Evolutionary conservation across 1,284 basidiomycete genomes (phyloP), one percentile per base, ranked within the genome.

Genomic region (Marasmius oreades): DNA sequence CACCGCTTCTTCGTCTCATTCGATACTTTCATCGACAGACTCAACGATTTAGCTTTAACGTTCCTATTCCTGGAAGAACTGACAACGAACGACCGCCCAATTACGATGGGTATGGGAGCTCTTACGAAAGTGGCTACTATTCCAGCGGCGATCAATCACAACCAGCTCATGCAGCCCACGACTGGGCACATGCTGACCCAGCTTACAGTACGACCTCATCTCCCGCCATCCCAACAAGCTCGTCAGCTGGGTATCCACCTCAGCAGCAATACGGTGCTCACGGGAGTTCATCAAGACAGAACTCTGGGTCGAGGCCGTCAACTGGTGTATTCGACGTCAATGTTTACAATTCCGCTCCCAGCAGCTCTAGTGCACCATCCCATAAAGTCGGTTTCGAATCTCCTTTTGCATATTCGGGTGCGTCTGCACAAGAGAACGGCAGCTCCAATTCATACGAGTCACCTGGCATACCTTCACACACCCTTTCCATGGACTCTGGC

Each of bases 321-420:
- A 23, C 18, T 42, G 28, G 44, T 51, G n/a, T 56, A 39, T 53
- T 28, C 33, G 43, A 47, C 33, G 14, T 51, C 66, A 69, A 3
- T 75, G 0, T 75, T 74, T 16, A 61, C 66, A 3, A 67, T 69
- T 2, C 64, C 68, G 2, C 73, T 71, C 1, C 64, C 18, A 20
- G 20, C 20, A 48, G 37, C 11, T 69, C 84, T 26, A 86, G 86
- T 8, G 85, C 85, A 2, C 84, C 88, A 5, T 79, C 86, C 31
- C 83, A 86, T 64, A 84, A 86, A 68, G 78, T 80, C 39, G 74
- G 74, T 12, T 89, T 89, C 57, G 87, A 90, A 0, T 59, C 73
- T 52, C 67, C 85, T 43, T 85, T 80, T 63, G 74, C 78, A 0
- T 66, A 77, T 42, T 71, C 70, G 11, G 66, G 16, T n/a, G 14